Base-by-base conservation (phyloP, 2,329 filamentous ascomycete species). In the Annulohypoxylon truncatum region DNA sequence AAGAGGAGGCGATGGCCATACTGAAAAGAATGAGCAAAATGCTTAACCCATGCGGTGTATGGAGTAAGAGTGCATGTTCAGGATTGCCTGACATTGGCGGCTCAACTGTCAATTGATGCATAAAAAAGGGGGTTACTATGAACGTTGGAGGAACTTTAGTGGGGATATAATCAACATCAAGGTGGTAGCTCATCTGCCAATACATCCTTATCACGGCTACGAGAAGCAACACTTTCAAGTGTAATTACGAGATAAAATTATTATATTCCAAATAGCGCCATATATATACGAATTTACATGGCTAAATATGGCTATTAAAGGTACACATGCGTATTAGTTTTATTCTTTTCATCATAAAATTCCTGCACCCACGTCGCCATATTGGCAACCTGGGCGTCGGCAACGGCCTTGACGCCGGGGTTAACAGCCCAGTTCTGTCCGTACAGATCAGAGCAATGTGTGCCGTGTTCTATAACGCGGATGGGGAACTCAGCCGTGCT, bases 291-390 rank as follows among this genome's bases (percentile, higher is more conserved):
- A 22, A n/a, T 9, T 4, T 54, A 40, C 10, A 28, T 18, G 10
- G 60, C 51, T 60, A 42, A 26, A 52, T 20, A 68, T 59, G 66
- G 57, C 22, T 24, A 47, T 44, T n/a, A n/a, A n/a, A n/a, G 61
- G 50, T 29, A 26, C 54, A 40, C 35, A 54, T 26, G 15, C 65
- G 13, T 28, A 15, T 24, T 6, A 8, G 12, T 58, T 54, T 54
- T 70, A 72, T 24, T 64, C 72, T 78, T 76, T 55, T 73, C 62
- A 4, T 66, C 67, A 56, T 82, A 81, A 54, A 77, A 89, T 74
- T 88, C 84, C 0, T 75, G 78, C 2, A 89, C 83, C 87, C 87
- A 89, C 20, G 72, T 74, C 67, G 80, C 82, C 68, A 89, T 82
- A 74, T 86, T 81, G 10, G 76, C 78, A 3, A 87, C 77, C 73